Conservation (phyloP, 2,329 filamentous ascomycete genomes). For the Neocucurbitaria cava region DNA sequence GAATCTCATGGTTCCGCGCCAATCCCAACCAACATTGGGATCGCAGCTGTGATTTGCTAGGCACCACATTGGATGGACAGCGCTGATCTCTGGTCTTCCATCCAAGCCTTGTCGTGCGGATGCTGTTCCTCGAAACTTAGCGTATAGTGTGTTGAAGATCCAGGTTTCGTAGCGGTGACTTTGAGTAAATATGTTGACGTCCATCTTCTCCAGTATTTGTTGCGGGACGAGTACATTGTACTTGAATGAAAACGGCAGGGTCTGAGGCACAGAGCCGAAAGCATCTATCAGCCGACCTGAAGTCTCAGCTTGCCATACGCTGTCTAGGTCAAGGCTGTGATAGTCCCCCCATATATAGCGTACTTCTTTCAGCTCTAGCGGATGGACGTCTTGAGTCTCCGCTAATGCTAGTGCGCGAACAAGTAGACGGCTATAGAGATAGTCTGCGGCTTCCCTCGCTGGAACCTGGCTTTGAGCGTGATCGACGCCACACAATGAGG, state of each 20-base stretch:
- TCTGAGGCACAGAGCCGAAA: conserved; percentile 55
- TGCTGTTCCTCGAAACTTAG: conserved; percentile 89
- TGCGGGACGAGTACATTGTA: conserved; percentile 77
- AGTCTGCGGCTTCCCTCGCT: conserved; percentile 64
- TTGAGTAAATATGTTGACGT: conserved; percentile 73
- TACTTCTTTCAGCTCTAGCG: conserved; percentile 65
- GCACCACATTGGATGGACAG: conserved; percentile 95
- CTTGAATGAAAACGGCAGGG: conserved; percentile 78
- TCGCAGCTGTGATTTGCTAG: conserved; percentile 96
- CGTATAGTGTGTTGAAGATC: conserved; percentile 90
- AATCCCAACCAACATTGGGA: conserved; percentile 94
- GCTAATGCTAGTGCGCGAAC: conserved; percentile 67
- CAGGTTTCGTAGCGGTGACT: conserved; percentile 71
- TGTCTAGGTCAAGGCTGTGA: conserved; percentile 37
- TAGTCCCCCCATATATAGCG: conserved; percentile 74
- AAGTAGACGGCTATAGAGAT: conserved; percentile 66
- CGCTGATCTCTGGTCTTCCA: conserved; percentile 86
- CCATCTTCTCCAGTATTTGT: conserved; percentile 83
- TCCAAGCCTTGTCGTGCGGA: conserved; percentile 76
- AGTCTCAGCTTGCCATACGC: conserved; percentile 24
- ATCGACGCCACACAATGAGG: conserved; percentile 62
- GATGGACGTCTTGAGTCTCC: conserved; percentile 64
- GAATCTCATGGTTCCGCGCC: conserved; percentile 79
- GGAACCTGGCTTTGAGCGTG: conserved; percentile 63
- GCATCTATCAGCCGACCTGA: conserved; percentile 19